Evolutionary conservation across 2,329 filamentous ascomycete species (phyloP).

Genomic region (Fusarium sp.): DNA sequence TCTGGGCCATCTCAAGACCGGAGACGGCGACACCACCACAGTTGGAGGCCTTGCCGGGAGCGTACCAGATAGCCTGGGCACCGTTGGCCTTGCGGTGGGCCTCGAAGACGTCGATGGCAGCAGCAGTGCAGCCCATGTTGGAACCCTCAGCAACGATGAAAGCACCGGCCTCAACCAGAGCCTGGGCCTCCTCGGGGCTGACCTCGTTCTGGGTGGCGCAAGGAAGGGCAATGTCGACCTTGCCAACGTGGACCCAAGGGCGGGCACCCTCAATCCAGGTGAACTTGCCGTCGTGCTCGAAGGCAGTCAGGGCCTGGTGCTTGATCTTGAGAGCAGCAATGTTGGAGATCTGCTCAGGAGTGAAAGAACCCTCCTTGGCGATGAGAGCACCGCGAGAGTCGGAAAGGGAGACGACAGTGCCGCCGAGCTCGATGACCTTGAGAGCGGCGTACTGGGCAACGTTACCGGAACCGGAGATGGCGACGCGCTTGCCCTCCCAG

Average conservation of each 20-base stretch:
- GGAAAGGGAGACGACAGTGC: slow-evolving; percentile 90
- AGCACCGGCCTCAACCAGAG: slow-evolving; percentile 79
- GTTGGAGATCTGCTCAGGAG: slow-evolving; percentile 79
- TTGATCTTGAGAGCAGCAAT: slow-evolving; percentile 90
- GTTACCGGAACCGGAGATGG: slow-evolving; percentile 97
- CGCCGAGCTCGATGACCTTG: slow-evolving; percentile 96
- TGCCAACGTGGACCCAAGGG: slow-evolving; percentile 91
- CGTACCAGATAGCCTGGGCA: slow-evolving; percentile 87
- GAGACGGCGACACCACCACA: slow-evolving; percentile 97
- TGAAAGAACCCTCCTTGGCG: slow-evolving; percentile 79
- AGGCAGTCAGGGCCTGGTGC: slow-evolving; percentile 83
- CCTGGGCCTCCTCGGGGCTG: slow-evolving; percentile 87
- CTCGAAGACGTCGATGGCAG: slow-evolving; percentile 95
- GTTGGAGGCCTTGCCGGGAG: slow-evolving; percentile 96
- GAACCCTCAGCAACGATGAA: slow-evolving; percentile 95
- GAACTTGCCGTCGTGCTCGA: slow-evolving; percentile 76
- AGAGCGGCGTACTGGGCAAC: slow-evolving; percentile 97
- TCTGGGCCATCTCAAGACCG: slow-evolving; percentile 99
- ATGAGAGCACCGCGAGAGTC: slow-evolving; percentile 91
- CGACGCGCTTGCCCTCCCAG: slow-evolving; percentile 92
- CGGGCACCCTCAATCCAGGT: slow-evolving; percentile 89
- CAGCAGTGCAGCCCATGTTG: slow-evolving; percentile 99
- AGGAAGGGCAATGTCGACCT: slow-evolving; percentile 91
- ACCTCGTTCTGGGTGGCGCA: slow-evolving; percentile 99
- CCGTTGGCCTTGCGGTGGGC: slow-evolving; percentile 77